These are phyloP conservation scores for Saksenaea vasiformis DNA, from an alignment of 371 early-diverging fungal genomes.

Conservation along the genomic window DNA sequence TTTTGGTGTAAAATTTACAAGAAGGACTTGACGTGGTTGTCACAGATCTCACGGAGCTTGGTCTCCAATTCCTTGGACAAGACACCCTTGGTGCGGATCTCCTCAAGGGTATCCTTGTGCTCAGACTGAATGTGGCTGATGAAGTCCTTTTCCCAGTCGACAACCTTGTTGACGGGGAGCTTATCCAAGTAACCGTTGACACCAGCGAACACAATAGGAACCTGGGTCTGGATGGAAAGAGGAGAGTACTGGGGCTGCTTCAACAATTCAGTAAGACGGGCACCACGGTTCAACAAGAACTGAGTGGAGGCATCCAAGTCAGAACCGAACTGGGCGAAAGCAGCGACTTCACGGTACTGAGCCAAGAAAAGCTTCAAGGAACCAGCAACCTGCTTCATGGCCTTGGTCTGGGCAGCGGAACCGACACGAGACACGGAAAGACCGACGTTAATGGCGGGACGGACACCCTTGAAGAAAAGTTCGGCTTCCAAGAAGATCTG, in stretches of 20 bases:
- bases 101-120: conserved; percentile 78
- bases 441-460: conserved; percentile 98
- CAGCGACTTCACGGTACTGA: conserved; percentile 98
- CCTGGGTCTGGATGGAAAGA: conserved; percentile 88
- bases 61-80: conserved; percentile 61
- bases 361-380: conserved; percentile 97
- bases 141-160: conserved; percentile 84
- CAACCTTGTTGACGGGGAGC: conserved; percentile 82
- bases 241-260: conserved; percentile 92
- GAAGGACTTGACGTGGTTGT: conserved; percentile 80
- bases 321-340: conserved; percentile 98
- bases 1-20: conserved; percentile 54
- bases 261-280: conserved; percentile 85
- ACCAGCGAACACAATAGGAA: conserved; percentile 87
- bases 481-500: conserved; percentile 93
- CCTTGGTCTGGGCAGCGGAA: conserved; percentile 97
- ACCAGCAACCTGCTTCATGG: conserved; percentile 98
- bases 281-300: conserved; percentile 97
- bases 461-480: conserved; percentile 97
- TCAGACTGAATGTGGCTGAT: conserved; percentile 79
- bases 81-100: conserved; percentile 78
- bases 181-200: conserved; percentile 96
- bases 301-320: conserved; percentile 98
- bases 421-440: conserved; percentile 98
- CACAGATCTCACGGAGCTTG: conserved; percentile 72